Evolutionary conservation across 2,329 filamentous ascomycete genomes (phyloP), one percentile per base, ranked within the genome.

Genomic region (Fusarium musae): DNA sequence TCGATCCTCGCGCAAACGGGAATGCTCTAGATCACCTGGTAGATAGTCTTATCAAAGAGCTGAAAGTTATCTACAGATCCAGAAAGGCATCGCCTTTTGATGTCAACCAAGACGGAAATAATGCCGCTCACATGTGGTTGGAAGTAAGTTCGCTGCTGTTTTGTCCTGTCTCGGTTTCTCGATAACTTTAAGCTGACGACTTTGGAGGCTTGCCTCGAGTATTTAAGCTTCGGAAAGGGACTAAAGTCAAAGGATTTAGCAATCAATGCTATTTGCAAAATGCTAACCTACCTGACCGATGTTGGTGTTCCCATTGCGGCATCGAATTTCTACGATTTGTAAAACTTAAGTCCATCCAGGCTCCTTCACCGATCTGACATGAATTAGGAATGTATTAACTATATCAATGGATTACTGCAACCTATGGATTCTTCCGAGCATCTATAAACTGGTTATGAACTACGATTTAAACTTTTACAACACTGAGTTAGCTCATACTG

Each of bases 281-380:
- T 30, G 0, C 2, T 49, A 2, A n/a, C 1, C 9, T 49, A 30
- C 4, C 26, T 49, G 1, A 28, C 28, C 1, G 28, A 49, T 16
- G 9, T 49, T 0, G 46, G 46, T 1, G 26, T 49, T 3, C 46
- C 46, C 0, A 30, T 49, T 3, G 11, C 13, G 4, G 26, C 28
- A 16, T 49, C 26, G 9, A 49, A n/a, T n/a, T 30, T 30, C 9
- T 6, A 2, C 1, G 19, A 30, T n/a, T 5, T 0, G 44, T 47
- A 47, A 47, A 5, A 10, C 0, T 49, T 2, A 9, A 50, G 2
- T 1, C 3, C 3, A 0, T 0, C 7, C 30, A 23, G 0, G 12
- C 17, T 23, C 1, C 6, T 2, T 1, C 4, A 5, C 15, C 3
- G 3, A 32, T 11, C 28, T 50, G 19, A 50, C 15, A 6, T 50